Percentiles rank a stretch among this genome's conserved stretches.
Conservation (phyloP, 208 protist genomes). For the Leptomonas seymouri region DNA sequence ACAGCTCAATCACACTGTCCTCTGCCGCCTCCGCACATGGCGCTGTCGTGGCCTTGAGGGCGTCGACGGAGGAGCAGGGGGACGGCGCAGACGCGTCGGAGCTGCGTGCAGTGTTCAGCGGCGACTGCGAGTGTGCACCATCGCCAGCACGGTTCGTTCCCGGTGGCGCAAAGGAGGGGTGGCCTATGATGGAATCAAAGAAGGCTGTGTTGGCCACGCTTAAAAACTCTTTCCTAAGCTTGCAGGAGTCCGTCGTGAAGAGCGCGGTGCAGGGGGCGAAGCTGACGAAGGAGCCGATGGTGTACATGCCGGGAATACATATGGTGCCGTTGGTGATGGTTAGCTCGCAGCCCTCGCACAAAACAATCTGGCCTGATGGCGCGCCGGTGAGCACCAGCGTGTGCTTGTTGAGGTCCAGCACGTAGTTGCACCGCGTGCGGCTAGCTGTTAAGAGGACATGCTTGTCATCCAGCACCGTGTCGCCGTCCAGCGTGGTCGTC, state of each 20-base stretch:
- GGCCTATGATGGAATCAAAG: conserved; percentile 16
- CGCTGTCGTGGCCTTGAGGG: neutral
- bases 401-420: conserved; percentile 74
- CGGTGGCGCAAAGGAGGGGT: conserved; percentile 1
- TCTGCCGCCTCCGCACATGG: neutral
- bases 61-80: conserved; percentile 6
- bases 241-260: conserved; percentile 53
- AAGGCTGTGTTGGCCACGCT: conserved; percentile 41
- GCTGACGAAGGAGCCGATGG: conserved; percentile 83
- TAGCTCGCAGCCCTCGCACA: conserved; percentile 81
- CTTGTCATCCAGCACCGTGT: conserved; percentile 69
- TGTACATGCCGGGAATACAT: conserved; percentile 78
- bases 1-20: conserved; percentile 18
- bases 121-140: conserved; percentile 4
- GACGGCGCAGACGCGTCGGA: conserved; percentile 9
- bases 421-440: conserved; percentile 70
- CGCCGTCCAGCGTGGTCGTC: conserved; percentile 50
- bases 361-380: conserved; percentile 66
- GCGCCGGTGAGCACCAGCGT: conserved; percentile 50
- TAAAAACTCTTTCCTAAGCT: conserved; percentile 69
- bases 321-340: conserved; percentile 88
- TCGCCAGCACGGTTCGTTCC: neutral
- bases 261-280: conserved; percentile 66
- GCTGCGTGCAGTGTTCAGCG: conserved; percentile 5
- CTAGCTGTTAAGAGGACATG: conserved; percentile 70